Percentiles rank a stretch among this genome's conserved stretches.
These are phyloP conservation scores for Penicillium sp. DNA, from an alignment of 2,329 filamentous ascomycete genomes.

Conservation along the genomic window DNA sequence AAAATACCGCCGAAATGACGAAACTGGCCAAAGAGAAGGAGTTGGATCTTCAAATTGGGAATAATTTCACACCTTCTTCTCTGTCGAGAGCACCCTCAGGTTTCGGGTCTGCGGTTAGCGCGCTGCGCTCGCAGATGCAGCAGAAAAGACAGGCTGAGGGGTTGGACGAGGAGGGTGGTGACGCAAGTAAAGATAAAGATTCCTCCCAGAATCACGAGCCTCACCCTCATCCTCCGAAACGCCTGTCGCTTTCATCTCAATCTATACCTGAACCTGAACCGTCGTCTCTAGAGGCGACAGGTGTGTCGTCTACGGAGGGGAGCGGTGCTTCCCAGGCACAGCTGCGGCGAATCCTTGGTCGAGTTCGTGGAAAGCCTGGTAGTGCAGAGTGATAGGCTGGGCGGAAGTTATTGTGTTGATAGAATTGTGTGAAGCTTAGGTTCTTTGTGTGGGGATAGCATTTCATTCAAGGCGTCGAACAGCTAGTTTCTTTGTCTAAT, in stretches of 20 bases:
- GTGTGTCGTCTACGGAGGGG: slow-evolving; percentile 11
- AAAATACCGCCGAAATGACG: slow-evolving; percentile 35
- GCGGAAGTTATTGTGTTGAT: background rate
- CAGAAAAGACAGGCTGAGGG: slow-evolving; percentile 13
- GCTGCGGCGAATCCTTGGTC: slow-evolving; percentile 25
- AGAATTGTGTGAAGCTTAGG: background rate
- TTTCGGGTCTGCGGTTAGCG: slow-evolving; percentile 20
- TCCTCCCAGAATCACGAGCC: slow-evolving; percentile 5
- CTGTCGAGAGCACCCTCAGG: slow-evolving; percentile 9
- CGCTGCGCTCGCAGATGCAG: slow-evolving; percentile 22
- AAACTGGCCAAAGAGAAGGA: slow-evolving; percentile 33
- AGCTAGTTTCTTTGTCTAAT: background rate
- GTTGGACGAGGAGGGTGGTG: background rate
- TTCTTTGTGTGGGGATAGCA: background rate
- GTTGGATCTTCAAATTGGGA: slow-evolving; percentile 21
- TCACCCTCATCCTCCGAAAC: slow-evolving; percentile 17
- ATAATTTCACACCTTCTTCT: slow-evolving; percentile 5
- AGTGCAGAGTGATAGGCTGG: background rate
- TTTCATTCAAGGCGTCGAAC: background rate
- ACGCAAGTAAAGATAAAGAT: background rate
- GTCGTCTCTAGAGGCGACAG: slow-evolving; percentile 23
- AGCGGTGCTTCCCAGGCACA: slow-evolving; percentile 20
- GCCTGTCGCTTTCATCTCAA: slow-evolving; percentile 13
- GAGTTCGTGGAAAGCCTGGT: slow-evolving; percentile 17
- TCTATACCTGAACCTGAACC: slow-evolving; percentile 19